A percentile compares a stretch with the other conserved stretches of the same genome.
Evolutionary conservation across 2,329 filamentous ascomycete genomes (phyloP).

Genomic region (Stylonectria norvegica): DNA sequence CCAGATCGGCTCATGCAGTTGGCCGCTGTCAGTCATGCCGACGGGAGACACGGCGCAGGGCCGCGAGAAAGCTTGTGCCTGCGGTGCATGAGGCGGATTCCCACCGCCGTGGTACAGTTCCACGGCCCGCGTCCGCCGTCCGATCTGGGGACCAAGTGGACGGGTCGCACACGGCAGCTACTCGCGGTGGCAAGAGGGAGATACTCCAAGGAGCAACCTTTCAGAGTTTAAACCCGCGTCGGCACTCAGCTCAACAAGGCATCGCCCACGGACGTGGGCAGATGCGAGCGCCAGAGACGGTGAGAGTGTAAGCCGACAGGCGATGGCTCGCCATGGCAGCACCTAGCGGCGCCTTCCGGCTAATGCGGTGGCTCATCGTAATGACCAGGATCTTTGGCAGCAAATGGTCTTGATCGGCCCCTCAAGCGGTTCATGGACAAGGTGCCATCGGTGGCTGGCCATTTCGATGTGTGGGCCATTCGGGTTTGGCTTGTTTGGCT

Average conservation of each 20-base stretch:
- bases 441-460: not conserved
- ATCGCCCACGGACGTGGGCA: slow-evolving; percentile 3
- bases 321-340: not conserved
- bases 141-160: not conserved
- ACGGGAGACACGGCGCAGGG: not conserved
- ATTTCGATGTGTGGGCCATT: not conserved
- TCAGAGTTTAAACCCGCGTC: not conserved
- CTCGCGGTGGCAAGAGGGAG: too few species aligned
- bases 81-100: not conserved
- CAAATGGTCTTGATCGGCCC: not conserved
- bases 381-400: not conserved
- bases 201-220: too few species aligned
- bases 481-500: slow-evolving; percentile 1
- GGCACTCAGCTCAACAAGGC: slow-evolving; percentile 1
- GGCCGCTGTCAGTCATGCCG: slow-evolving; percentile 5
- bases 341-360: slow-evolving; percentile 1
- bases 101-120: not conserved
- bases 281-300: slow-evolving; percentile 8
- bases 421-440: too few species aligned
- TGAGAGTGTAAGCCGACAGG: slow-evolving; percentile 11
- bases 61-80: not conserved
- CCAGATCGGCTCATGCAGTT: slow-evolving; percentile 3
- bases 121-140: not conserved
- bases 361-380: slow-evolving; percentile 1
- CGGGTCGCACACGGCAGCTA: too few species aligned